Conservation (phyloP, 2,329 filamentous ascomycete species). For the Macrophomina pseudophaseolina region DNA sequence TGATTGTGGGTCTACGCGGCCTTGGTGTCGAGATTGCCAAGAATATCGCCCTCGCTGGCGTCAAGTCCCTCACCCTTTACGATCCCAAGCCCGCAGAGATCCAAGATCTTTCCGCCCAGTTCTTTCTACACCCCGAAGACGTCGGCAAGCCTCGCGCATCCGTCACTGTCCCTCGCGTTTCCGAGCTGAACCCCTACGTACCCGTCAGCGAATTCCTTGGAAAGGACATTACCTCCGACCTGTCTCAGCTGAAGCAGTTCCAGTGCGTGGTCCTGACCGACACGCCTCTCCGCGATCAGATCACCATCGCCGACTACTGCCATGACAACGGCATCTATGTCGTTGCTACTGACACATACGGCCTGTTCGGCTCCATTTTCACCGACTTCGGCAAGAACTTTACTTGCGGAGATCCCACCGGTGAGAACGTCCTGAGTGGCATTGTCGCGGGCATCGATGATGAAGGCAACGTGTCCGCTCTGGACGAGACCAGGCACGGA, state of each 20-base stretch:
- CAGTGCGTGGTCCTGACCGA: slow-evolving; percentile 92
- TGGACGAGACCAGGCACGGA: slow-evolving; percentile 94
- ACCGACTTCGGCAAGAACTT: slow-evolving; percentile 97
- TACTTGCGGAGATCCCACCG: slow-evolving; percentile 85
- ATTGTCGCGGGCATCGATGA: slow-evolving; percentile 91
- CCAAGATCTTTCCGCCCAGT: slow-evolving; percentile 92
- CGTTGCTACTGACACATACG: slow-evolving; percentile 85
- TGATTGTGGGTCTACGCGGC: slow-evolving; percentile 89
- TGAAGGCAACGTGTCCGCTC: slow-evolving; percentile 86
- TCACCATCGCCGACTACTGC: slow-evolving; percentile 87
- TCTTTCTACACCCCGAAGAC: slow-evolving; percentile 88
- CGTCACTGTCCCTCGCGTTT: slow-evolving; percentile 85
- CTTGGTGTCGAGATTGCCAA: slow-evolving; percentile 98
- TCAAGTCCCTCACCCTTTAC: slow-evolving; percentile 94
- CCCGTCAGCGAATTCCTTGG: slow-evolving; percentile 77
- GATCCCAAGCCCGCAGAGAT: slow-evolving; percentile 85
- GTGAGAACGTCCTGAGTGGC: slow-evolving; percentile 83
- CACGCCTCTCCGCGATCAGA: slow-evolving; percentile 78
- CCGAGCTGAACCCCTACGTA: slow-evolving; percentile 95
- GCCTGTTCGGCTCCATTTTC: slow-evolving; percentile 93
- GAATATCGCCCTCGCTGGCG: slow-evolving; percentile 96
- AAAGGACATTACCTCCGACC: slow-evolving; percentile 72
- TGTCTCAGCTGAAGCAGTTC: slow-evolving; percentile 84
- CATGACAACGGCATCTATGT: slow-evolving; percentile 93
- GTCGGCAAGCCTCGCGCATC: slow-evolving; percentile 89